Evolutionary conservation across 805 yeast genomes (phyloP).

Genomic region (Hanseniaspora thailandica): DNA sequence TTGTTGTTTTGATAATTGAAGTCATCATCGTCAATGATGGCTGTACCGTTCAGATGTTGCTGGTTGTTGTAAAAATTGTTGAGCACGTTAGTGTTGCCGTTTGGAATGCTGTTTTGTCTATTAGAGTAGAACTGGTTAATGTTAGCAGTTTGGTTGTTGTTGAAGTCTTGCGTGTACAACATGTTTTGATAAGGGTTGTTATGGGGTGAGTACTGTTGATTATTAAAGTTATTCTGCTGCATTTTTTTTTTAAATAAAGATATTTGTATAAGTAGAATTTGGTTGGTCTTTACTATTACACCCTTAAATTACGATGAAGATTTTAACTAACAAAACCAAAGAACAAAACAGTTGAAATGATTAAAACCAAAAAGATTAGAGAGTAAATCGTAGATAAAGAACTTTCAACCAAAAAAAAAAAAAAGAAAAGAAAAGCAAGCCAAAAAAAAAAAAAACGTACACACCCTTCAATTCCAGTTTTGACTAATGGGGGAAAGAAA

Average conservation of each 20-base stretch:
- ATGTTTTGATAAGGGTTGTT: not conserved
- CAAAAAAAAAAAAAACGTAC: too few species aligned
- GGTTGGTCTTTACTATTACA: not conserved
- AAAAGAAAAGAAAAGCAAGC: too few species aligned
- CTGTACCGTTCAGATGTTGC: slow-evolving; percentile 10
- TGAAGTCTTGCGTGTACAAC: not conserved
- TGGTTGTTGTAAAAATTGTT: not conserved
- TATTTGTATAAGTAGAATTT: not conserved
- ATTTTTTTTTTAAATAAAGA: not conserved
- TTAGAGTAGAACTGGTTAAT: not conserved
- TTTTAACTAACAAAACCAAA: not conserved
- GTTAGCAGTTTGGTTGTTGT: not conserved
- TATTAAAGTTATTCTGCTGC: not conserved
- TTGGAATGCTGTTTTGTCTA: not conserved
- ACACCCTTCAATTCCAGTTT: too few species aligned
- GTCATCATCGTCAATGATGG: slow-evolving; percentile 12
- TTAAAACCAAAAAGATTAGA: too few species aligned
- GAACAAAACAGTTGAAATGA: too few species aligned
- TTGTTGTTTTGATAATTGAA: not conserved
- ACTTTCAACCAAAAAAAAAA: too few species aligned
- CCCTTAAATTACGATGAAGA: not conserved
- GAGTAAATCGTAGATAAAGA: too few species aligned
- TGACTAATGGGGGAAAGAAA: too few species aligned
- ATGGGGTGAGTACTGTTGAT: slow-evolving; percentile 3
- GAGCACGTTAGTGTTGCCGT: not conserved